phyloP scores from a whole-genome alignment of 2,329 filamentous ascomycete species.

The Ceratocystis eucalypticola region DNA sequence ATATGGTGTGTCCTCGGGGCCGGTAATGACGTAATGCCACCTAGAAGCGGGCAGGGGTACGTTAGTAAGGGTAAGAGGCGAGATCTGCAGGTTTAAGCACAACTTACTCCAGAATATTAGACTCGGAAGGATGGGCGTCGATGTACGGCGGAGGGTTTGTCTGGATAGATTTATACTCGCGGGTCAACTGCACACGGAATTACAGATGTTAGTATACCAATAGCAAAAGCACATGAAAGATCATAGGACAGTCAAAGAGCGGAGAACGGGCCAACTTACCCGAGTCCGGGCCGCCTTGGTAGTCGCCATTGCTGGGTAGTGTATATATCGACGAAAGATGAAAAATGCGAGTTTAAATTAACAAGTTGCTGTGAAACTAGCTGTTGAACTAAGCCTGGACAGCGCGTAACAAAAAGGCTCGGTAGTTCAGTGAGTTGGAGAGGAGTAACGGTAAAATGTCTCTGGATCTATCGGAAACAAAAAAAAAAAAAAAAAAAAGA shows the following conservation, averaged over 20 bases:
- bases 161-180: conserved; percentile 49
- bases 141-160: conserved; percentile 81
- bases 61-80: conserved; percentile 17
- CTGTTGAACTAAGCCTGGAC: background rate
- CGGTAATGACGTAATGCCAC: conserved; percentile 93
- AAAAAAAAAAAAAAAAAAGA: background rate
- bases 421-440: background rate
- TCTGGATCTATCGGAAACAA: background rate
- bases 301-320: conserved; percentile 39
- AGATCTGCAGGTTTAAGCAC: background rate
- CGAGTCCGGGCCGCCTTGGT: conserved; percentile 61
- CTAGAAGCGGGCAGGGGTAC: conserved; percentile 29
- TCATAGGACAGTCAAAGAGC: background rate
- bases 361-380: conserved; percentile 17
- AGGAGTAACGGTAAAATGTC: background rate
- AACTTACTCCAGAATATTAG: conserved; percentile 74
- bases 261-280: conserved; percentile 32
- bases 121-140: conserved; percentile 73
- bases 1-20: conserved; percentile 87
- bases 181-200: conserved; percentile 35
- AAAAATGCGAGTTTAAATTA: conserved; percentile 6
- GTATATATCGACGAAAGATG: background rate
- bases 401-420: background rate
- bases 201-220: background rate
- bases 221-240: too few relatives aligned